These are phyloP conservation scores for Brasilioporus rufonigricans DNA, from an alignment of 768 basidiomycete genomes.

Conservation along the genomic window DNA sequence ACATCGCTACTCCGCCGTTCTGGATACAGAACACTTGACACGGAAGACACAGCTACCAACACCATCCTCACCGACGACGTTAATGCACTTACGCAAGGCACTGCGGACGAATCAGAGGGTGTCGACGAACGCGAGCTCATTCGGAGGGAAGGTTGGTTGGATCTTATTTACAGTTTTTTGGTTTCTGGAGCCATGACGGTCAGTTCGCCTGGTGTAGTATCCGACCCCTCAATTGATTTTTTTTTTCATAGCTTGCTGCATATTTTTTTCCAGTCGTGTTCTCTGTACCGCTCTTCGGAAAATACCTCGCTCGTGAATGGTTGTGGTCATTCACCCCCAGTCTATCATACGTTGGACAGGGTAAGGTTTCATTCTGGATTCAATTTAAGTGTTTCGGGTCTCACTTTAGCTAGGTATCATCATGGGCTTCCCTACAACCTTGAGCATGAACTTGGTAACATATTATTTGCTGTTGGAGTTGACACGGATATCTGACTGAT, in stretches of 20 bases:
- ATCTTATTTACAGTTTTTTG: conserved; percentile 75
- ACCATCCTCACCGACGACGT: conserved; percentile 3
- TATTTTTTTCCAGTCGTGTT: conserved; percentile 91
- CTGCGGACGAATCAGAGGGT: conserved; percentile 25
- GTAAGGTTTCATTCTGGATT: conserved; percentile 26
- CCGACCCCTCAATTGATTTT: neutral
- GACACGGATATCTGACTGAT: conserved; percentile 1
- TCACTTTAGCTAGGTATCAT: conserved; percentile 67
- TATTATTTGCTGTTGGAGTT: conserved; percentile 16
- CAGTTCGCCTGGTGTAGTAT: conserved; percentile 21
- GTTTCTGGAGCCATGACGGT: conserved; percentile 78
- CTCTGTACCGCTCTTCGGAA: conserved; percentile 82
- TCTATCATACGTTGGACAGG: conserved; percentile 91
- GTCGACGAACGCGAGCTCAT: conserved; percentile 45
- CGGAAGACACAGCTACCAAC: conserved; percentile 31
- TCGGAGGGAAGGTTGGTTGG: conserved; percentile 71
- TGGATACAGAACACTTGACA: conserved; percentile 49
- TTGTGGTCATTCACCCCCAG: conserved; percentile 93
- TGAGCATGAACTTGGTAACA: conserved; percentile 85
- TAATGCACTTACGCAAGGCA: conserved; percentile 17
- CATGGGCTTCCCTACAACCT: conserved; percentile 94
- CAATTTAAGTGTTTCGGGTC: neutral
- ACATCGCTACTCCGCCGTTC: conserved; percentile 50
- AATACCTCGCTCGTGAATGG: conserved; percentile 82
- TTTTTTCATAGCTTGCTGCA: conserved; percentile 72